Base-by-base conservation (phyloP, 192 early-diverging fungal genomes). In the Backusella australiensis region DNA sequence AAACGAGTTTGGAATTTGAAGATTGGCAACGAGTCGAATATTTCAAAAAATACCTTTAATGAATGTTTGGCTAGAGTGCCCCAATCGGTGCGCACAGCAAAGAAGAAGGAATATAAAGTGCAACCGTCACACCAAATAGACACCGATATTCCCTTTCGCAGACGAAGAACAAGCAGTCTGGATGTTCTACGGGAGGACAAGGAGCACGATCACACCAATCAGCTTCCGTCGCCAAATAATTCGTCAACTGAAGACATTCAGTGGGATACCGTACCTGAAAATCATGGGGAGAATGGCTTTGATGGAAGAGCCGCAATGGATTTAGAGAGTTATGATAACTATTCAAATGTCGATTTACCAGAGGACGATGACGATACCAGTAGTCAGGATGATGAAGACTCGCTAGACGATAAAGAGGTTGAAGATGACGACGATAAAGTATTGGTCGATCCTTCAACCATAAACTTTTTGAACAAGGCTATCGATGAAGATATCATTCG, bases 401-500 rank as follows among this genome's bases (percentile, higher is more conserved):
- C 34, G 12, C 19, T 36, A 21, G 75, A 46, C 0, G 65, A 76
- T 15, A 68, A 76, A 26, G 77, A 78, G 14, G 52, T 63, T 8
- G 49, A 67, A 1, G 71, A 69, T 34, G 67, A 74, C 8, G 76
- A 77, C 8, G 39, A 70, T 29, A 71, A 67, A 9, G 46, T 38
- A 32, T 35, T 72, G 32, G 34, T 65, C 6, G 77, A 78, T 3
- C 36, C 70, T 19, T 59, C 66, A 5, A 52, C 53, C 15, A 69
- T 79, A 19, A 73, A 35, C 39, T 79, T 69, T 67, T 46, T 79
- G 26, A 68, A 75, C 35, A 81, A 83, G 42, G 39, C 73, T 3
- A 78, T 83, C 38, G 79, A 80, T 46, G 78, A 83, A 52, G 82
- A 83, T 67, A 80, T 83, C 4, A 34, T 79, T 15, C 63, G 76